Base-by-base conservation (phyloP, 108 stramenopile species). In the Nannochloropsis gaditana region DNA sequence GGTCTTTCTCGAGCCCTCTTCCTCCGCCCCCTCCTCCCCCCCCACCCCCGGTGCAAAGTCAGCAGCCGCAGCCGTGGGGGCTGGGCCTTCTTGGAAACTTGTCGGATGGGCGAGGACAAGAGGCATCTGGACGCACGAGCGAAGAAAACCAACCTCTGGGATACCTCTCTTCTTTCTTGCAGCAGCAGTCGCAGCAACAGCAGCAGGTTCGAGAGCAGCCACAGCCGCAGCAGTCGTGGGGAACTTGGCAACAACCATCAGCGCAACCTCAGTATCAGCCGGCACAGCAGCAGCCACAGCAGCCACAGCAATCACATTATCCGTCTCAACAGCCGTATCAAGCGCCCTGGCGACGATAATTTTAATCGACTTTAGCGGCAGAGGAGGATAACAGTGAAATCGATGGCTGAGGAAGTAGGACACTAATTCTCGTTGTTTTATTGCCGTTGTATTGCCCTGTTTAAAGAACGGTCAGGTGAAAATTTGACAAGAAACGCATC, bases 121-220 rank as follows among this genome's bases (percentile, higher is more conserved):
- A 73, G 59, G 19, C 15, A n/a, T n/a, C 47, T 50, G n/a, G 59
- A 73, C 59, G 59, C 19, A n/a, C 8, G n/a, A 73, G 8, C n/a
- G 59, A 73, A 3, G 59, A 73, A 73, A n/a, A 73, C 59, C 59
- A 73, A n/a, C 1, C 59, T n/a, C 8, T 73, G 59, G n/a, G 59
- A 15, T 73, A 73, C n/a, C 19, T n/a, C n/a, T 15, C 59, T 73
- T n/a, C 59, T 73, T 6, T n/a, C 8, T n/a, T n/a, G 59, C 59
- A 73, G n/a, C 59, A 73, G 59, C 59, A 73, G 59, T n/a, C 59
- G 19, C 59, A 73, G 59, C 59, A 73, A 3, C 59, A 73, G 59
- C 59, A 73, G 59, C 59, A 73, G 59, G 19, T n/a, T 4, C 59
- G 2, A 6, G 19, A 73, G 59, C 47, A 50, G 47, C 47, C 10